These are phyloP conservation scores for Groenewaldozyma salmanticensis DNA, from an alignment of 805 yeast genomes.

Conservation along the genomic window DNA sequence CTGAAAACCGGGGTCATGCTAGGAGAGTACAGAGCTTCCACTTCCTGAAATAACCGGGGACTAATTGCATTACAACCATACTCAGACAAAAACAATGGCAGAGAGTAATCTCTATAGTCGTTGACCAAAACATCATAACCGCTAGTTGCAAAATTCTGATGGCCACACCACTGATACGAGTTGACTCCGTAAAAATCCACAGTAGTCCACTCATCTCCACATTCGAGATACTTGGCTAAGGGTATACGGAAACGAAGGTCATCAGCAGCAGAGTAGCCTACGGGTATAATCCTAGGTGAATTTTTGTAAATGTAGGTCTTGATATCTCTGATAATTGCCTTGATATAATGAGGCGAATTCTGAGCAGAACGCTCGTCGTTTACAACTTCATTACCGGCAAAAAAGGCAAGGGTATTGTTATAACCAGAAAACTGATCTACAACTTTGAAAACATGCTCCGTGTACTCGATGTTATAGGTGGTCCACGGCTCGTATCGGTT, in stretches of 20 bases:
- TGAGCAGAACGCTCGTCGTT: conserved; percentile 61
- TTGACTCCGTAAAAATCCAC: conserved; percentile 75
- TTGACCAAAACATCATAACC: conserved; percentile 64
- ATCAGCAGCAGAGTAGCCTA: conserved; percentile 96
- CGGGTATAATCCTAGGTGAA: conserved; percentile 62
- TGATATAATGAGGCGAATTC: conserved; percentile 62
- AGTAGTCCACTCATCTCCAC: conserved; percentile 45
- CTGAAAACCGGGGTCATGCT: conserved; percentile 70
- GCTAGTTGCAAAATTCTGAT: conserved; percentile 69
- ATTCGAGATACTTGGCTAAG: conserved; percentile 70
- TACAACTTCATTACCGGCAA: conserved; percentile 91
- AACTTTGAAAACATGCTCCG: conserved; percentile 67
- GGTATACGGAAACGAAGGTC: conserved; percentile 70
- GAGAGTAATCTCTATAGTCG: conserved; percentile 57
- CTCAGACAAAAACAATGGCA: conserved; percentile 84
- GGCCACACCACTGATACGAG: conserved; percentile 81
- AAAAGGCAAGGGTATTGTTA: conserved; percentile 88
- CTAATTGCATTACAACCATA: conserved; percentile 79
- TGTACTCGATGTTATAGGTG: conserved; percentile 59
- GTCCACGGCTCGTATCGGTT: conserved; percentile 94
- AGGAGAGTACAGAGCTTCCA: conserved; percentile 53
- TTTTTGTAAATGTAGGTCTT: conserved; percentile 56
- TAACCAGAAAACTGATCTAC: conserved; percentile 74
- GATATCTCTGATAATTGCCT: conserved; percentile 73
- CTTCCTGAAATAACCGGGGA: conserved; percentile 75